Percentiles rank a stretch among this genome's conserved stretches.
Evolutionary conservation across 2,329 filamentous ascomycete genomes (phyloP).

Genomic region (Penicillium sp.): DNA sequence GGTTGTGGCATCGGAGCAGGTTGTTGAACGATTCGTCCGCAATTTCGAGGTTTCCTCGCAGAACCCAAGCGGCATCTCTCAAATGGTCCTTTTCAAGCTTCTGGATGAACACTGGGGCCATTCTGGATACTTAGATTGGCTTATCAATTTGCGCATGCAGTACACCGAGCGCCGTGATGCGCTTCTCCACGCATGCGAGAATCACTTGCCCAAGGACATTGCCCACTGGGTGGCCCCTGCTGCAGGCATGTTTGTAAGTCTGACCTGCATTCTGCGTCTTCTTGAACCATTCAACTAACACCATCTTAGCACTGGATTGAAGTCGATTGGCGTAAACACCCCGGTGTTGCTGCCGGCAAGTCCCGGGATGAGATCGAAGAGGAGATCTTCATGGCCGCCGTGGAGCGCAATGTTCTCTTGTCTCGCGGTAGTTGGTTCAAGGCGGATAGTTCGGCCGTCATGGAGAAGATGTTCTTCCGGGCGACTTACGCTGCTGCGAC

Average conservation of each 20-base stretch:
- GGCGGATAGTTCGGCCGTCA: slow-evolving; percentile 58
- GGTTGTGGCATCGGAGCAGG: slow-evolving; percentile 79
- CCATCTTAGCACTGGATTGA: slow-evolving; percentile 43
- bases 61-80: slow-evolving; percentile 76
- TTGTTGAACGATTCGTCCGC: slow-evolving; percentile 74
- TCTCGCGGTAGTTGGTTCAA: slow-evolving; percentile 88
- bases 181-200: slow-evolving; percentile 73
- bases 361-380: slow-evolving; percentile 61
- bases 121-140: slow-evolving; percentile 79
- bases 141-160: slow-evolving; percentile 71
- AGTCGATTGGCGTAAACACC: slow-evolving; percentile 44
- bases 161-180: slow-evolving; percentile 75
- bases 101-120: slow-evolving; percentile 95
- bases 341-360: slow-evolving; percentile 34
- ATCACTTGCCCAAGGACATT: slow-evolving; percentile 65
- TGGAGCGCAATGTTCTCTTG: slow-evolving; percentile 71
- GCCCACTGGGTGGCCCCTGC: slow-evolving; percentile 73
- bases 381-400: slow-evolving; percentile 71
- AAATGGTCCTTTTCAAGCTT: slow-evolving; percentile 79
- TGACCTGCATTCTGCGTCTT: neutral
- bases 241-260: slow-evolving; percentile 90
- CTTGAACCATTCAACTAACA: slow-evolving; percentile 4
- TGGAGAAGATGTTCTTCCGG: slow-evolving; percentile 72
- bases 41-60: slow-evolving; percentile 81
- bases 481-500: slow-evolving; percentile 82